Evolutionary conservation across 345 rosid species (phyloP).

Genomic region (Syzygium aromaticum): DNA sequence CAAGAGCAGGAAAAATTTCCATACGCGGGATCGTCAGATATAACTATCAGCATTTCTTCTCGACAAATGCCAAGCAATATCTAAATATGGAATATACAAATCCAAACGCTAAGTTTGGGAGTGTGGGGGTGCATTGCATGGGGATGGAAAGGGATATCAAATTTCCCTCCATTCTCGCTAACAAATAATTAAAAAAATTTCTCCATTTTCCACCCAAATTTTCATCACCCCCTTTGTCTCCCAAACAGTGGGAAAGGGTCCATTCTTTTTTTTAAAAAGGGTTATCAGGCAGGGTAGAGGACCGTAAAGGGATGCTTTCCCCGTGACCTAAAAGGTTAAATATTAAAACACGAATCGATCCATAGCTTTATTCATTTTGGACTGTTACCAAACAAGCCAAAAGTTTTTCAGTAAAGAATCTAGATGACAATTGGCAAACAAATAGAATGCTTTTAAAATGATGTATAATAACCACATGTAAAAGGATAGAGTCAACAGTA

Average conservation of each 20-base stretch:
- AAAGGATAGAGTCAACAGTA: not conserved
- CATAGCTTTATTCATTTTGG: not conserved
- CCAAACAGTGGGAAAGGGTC: not conserved
- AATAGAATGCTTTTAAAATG: not conserved
- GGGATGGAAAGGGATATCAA: not conserved
- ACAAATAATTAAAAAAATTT: not conserved
- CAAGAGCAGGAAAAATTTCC: not conserved
- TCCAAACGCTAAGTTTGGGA: not conserved
- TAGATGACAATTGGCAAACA: not conserved
- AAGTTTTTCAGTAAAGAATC: not conserved
- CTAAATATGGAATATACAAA: not conserved
- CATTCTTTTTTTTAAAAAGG: not conserved
- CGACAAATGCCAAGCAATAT: not conserved
- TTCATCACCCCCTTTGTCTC: not conserved
- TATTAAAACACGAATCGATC: not conserved
- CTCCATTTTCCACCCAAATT: not conserved
- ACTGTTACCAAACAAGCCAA: not conserved
- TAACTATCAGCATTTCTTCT: not conserved
- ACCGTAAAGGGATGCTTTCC: not conserved
- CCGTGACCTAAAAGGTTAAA: not conserved
- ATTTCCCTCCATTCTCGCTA: not conserved
- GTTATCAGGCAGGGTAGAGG: not conserved
- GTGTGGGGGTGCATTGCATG: not conserved
- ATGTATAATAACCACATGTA: not conserved
- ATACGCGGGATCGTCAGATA: not conserved